Base-by-base conservation (phyloP, 2,329 filamentous ascomycete genomes). In the Fusarium marasasianum region DNA sequence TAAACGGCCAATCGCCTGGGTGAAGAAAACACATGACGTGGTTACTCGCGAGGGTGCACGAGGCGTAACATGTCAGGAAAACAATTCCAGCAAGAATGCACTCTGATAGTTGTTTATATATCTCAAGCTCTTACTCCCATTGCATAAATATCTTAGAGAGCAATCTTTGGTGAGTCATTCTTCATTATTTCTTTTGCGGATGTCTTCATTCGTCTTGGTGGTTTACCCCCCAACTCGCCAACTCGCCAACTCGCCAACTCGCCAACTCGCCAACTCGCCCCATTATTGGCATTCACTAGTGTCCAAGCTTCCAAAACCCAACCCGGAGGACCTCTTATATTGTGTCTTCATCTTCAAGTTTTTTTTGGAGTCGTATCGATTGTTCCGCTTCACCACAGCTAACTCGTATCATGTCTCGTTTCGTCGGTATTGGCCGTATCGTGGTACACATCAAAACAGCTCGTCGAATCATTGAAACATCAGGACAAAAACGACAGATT, bases 21-120 rank as follows among this genome's bases (percentile, higher is more conserved):
- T 37, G 51, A 45, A 29, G 43, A 53, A 50, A 58, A 50, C 66
- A 71, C 60, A 66, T 55, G 60, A 54, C 53, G 20, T 71, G 67
- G 67, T 70, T 70, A 70, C 67, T 70, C 67, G 67, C 67, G 67
- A 70, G 66, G 67, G 66, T 66, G 66, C 29, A 70, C 67, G 59
- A 66, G 41, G 43, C n/a, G 24, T 68, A 50, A 50, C 56, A 41
- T 69, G 44, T 53, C 59, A 71, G 60, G 45, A 35, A 54, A 66
- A 66, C 66, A 66, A 37, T 35, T 54, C 53, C 45, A 37, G 58
- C 38, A 33, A 70, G 47, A 48, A 59, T 33, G 14, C 24, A 31
- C 17, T 45, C 38, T 18, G 14, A 43, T 17, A 44, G 44, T 41
- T 31, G 26, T 41, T 50, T 35, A 24, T 56, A 17, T 18, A 22